These are phyloP conservation scores for Phellopilus nigrolimitatus DNA, from an alignment of 1,284 basidiomycete species.

Conservation along the genomic window DNA sequence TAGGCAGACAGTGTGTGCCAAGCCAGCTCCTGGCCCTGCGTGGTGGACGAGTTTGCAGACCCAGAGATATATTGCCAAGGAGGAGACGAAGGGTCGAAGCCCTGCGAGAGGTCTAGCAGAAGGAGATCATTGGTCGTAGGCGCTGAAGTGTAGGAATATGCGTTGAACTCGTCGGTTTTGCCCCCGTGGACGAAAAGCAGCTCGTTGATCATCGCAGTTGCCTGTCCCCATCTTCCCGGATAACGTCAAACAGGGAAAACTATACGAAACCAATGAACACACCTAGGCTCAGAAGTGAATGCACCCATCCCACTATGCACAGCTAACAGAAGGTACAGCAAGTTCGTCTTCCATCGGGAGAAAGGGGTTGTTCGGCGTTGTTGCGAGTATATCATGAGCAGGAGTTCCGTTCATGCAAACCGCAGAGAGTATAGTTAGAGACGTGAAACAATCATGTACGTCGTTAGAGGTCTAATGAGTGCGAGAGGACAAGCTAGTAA, in stretches of 20 bases:
- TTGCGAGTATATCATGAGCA: background rate
- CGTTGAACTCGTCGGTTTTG: conserved; percentile 64
- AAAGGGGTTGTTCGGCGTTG: conserved; percentile 4
- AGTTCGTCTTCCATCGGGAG: background rate
- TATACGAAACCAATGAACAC: background rate
- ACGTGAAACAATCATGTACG: background rate
- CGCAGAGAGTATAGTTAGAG: background rate
- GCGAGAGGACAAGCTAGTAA: no score
- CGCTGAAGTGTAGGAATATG: conserved; percentile 68
- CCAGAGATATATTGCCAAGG: conserved; percentile 60
- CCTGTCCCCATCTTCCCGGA: conserved; percentile 76
- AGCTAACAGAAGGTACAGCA: conserved; percentile 5
- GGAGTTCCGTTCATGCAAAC: background rate
- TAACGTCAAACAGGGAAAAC: background rate
- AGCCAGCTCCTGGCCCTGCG: conserved; percentile 59
- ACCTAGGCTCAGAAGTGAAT: conserved; percentile 17
- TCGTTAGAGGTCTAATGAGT: background rate
- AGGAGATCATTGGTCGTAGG: conserved; percentile 69
- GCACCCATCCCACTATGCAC: background rate
- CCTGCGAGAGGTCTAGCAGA: conserved; percentile 54
- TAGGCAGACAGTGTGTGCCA: conserved; percentile 77
- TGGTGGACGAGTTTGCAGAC: conserved; percentile 38
- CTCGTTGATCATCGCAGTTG: conserved; percentile 54
- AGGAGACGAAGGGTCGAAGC: conserved; percentile 55
- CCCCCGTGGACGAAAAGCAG: conserved; percentile 74